Base-by-base conservation (phyloP, 768 basidiomycete genomes). In the Amylocystis lapponica region DNA sequence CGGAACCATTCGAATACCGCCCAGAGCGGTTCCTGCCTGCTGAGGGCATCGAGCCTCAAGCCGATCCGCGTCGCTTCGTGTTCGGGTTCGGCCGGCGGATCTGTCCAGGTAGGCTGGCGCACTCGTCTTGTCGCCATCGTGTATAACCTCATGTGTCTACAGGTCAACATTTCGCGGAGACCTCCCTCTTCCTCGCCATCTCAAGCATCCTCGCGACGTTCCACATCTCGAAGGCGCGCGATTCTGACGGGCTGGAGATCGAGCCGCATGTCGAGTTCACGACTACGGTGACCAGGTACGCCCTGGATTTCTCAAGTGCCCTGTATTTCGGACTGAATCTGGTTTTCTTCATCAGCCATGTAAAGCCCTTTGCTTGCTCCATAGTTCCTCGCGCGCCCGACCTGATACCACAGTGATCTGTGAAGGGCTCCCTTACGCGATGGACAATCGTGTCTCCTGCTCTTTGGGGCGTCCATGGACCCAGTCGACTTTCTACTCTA, bases 101-200 rank as follows among this genome's bases (percentile, higher is more conserved):
- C 16, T 54, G 53, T 32, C 53, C 71, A n/a, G 76, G 74, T 9
- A 54, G 62, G 23, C 42, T 66, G 7, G 5, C 25, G 19, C 7
- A 36, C 30, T 14, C 30, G 39, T 48, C 30, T 25, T 42, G 21
- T 32, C 19, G 11, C n/a, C n/a, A n/a, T n/a, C 5, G 16, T 16
- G 32, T 3, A 6, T 6, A 16, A 10, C 21, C 10, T 11, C n/a
- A 31, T 19, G 19, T 10, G 7, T 49, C 43, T 22, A 43, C 48
- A 6, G 57, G 57, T 3, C 30, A 41, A n/a, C 27, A 45, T 21
- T 39, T 59, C 8, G 57, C 56, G 4, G 47, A 50, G 19, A 37
- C 41, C 5, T 44, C 43, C 3, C 36, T 58, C 4, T 58, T 41
- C 45, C 30, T 54, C 8, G 44, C 48, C 16, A 42, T 52, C 20